Conservation (phyloP, 306 rosid species). For the Cucumis hystrix region DNA sequence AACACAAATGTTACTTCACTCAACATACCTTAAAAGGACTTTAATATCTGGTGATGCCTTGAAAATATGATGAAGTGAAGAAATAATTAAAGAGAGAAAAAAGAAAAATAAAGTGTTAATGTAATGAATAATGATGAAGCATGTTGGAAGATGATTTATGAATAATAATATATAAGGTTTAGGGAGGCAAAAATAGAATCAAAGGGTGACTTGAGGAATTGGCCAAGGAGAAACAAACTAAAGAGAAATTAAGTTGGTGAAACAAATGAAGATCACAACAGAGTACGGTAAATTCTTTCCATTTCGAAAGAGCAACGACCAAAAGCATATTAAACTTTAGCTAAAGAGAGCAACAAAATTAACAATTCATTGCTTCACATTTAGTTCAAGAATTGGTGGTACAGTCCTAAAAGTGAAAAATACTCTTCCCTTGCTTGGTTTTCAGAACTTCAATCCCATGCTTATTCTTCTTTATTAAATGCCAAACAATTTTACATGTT, state of each 20-base stretch:
- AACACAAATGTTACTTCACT: not conserved
- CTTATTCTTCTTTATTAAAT: not conserved
- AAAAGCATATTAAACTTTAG: not conserved
- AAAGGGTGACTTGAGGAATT: constrained; percentile 27
- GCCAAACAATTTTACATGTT: too few relatives aligned
- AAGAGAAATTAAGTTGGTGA: not conserved
- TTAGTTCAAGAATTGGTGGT: not conserved
- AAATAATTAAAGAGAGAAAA: not conserved
- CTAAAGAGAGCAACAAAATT: not conserved
- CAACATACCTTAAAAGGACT: not conserved
- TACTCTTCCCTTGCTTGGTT: not conserved
- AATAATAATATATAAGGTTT: not conserved
- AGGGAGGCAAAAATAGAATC: constrained; percentile 12
- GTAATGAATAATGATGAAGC: not conserved
- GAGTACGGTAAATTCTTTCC: not conserved
- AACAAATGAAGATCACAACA: not conserved
- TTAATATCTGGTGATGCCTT: not conserved
- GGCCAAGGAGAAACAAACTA: not conserved
- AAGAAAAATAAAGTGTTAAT: not conserved
- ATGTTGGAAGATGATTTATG: not conserved
- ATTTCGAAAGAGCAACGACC: not conserved
- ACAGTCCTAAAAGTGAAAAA: not conserved
- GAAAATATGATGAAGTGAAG: not conserved
- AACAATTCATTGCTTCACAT: constrained; percentile 1
- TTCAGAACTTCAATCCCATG: not conserved